Conservation (phyloP, 139 green algal genomes). For the Chlamydomonas sphaeroides region DNA sequence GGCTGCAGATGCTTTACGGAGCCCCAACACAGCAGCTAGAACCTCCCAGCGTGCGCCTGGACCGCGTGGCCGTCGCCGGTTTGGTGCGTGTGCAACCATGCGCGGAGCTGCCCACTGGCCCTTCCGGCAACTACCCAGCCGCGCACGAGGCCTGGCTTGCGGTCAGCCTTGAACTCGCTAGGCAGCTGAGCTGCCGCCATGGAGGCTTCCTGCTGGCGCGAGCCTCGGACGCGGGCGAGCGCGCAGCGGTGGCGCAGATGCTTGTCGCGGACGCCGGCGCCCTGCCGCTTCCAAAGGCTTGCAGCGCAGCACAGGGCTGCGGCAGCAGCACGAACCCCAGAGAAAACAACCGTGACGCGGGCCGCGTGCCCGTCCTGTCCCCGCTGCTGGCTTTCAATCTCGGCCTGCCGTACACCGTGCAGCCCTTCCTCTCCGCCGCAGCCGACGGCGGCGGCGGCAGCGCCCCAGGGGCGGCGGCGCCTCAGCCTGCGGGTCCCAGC, state of each 20-base stretch:
- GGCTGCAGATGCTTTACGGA: slow-evolving; percentile 13
- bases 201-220: neutral
- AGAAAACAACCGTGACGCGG: neutral
- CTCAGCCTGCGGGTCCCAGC: neutral
- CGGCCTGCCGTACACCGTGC: slow-evolving; percentile 25
- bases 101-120: neutral
- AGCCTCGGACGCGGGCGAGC: neutral
- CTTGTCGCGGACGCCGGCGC: neutral
- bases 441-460: no score
- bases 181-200: slow-evolving; percentile 3
- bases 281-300: no score
- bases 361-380: neutral
- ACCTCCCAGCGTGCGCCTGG: no score
- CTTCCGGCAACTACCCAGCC: neutral
- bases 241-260: slow-evolving; percentile 9
- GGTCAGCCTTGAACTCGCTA: neutral
- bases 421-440: neutral
- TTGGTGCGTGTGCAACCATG: neutral
- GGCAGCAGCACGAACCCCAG: neutral
- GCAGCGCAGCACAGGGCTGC: no score
- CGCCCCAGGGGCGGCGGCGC: neutral
- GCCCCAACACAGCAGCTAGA: no score
- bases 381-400: slow-evolving; percentile 34
- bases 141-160: slow-evolving; percentile 6
- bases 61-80: neutral